Evolutionary conservation across 441 rosid genomes (phyloP).

Genomic region (Erysimum pusillum): DNA sequence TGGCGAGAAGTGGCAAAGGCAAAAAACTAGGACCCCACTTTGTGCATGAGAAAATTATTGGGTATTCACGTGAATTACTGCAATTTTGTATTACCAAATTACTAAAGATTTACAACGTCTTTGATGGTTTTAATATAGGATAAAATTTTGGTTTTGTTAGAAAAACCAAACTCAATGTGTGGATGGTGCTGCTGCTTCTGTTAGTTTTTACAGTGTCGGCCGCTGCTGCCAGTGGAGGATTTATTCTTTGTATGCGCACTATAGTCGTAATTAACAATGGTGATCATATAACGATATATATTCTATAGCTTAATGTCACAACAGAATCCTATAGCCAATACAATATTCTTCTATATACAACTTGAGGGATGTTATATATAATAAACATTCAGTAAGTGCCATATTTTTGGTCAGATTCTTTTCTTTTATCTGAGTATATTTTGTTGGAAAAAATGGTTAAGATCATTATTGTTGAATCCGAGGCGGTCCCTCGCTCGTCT

Average conservation of each 20-base stretch:
- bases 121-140: conserved; percentile 16
- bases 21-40: conserved; percentile 42
- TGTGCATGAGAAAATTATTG: conserved; percentile 87
- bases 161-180: conserved; percentile 1
- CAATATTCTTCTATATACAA: neutral
- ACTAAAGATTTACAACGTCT: conserved; percentile 23
- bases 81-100: conserved; percentile 28
- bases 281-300: neutral
- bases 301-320: conserved; percentile 1
- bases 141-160: neutral
- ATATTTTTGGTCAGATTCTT: no score
- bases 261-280: conserved; percentile 2
- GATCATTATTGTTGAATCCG: neutral
- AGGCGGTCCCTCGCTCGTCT: neutral
- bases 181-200: conserved; percentile 29
- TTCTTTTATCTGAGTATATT: neutral
- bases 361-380: no score
- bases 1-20: conserved; percentile 63
- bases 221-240: conserved; percentile 28
- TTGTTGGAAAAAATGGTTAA: neutral
- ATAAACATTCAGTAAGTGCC: no score
- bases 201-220: conserved; percentile 31
- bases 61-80: conserved; percentile 80
- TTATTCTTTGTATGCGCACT: neutral
- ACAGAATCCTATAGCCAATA: neutral